Evolutionary conservation across 2,329 filamentous ascomycete genomes (phyloP), one percentile per base, ranked within the genome.

Genomic region (Penicillium digitatum): DNA sequence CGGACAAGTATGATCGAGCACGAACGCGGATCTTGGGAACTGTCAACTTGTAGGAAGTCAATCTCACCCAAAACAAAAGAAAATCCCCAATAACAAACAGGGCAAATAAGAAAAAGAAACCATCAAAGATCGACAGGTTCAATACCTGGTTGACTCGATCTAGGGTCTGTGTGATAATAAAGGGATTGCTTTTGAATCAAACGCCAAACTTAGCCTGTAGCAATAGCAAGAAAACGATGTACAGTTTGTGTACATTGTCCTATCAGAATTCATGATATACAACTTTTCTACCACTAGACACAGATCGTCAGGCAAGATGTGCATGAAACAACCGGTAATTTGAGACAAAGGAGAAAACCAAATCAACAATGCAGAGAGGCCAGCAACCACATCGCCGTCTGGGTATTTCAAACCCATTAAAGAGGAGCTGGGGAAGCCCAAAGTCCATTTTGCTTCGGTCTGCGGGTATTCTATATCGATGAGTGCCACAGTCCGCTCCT

Each of bases 1-100:
- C 74, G 3, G 70, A 73, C 18, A 62, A 55, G 12, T 69, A 67
- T 52, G 74, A 76, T 51, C 55, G 52, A 2, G 31, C 57, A 0
- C 62, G 68, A 18, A 55, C 66, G 43, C 68, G 75, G 5, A 74
- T 71, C 0, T 59, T 81, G 0, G 78, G 75, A 1, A 72, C 81
- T 27, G 74, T 81, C 37, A 81, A 11, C 39, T 39, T 16, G 8
- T 2, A 4, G 26, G 16, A 29, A 11, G 5, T 22, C 12, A 3
- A 8, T 12, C 3, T 26, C 5, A 39, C 1, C 5, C 6, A 9
- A 26, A 7, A 20, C 0, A 4, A 37, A 37, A 2, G 20, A 37
- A n/a, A 35, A 27, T 18, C 5, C 1, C 32, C 22, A 20, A 14
- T n/a, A 32, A 6, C 7, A 1, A 3, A 2, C 2, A 14, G 5